Evolutionary conservation across 148 eudicot species (phyloP), one percentile per base, ranked within the genome.

Genomic region (Cornus controversa): DNA sequence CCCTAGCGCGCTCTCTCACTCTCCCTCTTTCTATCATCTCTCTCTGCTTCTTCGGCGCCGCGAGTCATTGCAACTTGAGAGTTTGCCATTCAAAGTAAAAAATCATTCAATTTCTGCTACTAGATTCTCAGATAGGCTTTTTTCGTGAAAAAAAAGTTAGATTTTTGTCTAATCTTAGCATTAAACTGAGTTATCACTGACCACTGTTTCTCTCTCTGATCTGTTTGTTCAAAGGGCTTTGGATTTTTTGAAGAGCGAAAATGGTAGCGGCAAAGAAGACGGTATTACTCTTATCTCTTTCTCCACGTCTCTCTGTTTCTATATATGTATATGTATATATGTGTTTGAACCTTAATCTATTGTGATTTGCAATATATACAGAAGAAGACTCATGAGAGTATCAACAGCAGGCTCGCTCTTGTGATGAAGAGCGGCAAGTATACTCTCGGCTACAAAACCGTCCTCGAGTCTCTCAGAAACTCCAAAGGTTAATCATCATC

Each of bases 361-460:
- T 54, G 36, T 76, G 10, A 14, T 57, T 53, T 42, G 26, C 15
- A 6, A 28, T 57, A 7, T 9, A 29, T 79, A 84, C 90, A 87
- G 92, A 89, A 89, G 92, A 89, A 87, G 90, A 89, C 87, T 54
- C 92, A 89, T 85, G 92, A 89, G 91, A 86, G 87, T 69, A 86
- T 89, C 69, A 89, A 89, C 88, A 86, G 83, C 86, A 86, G 90
- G 84, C 81, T 89, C 58, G 92, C 92, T 75, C 88, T 89, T 24
- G 92, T 89, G 74, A 87, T 89, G 92, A 89, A 89, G 90, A 87
- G 92, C 71, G 92, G 91, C 0, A 89, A 86, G 29, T 89, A 73
- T 82, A 86, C 91, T 26, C 76, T 89, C 9, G 90, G 91, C 0
- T 89, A 89, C 90, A 89, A 87, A 71, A 89, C 90, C 16, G 90